Evolutionary conservation across 768 basidiomycete species (phyloP), one percentile per base, ranked within the genome.

Genomic region (Phanerochaete carnosa): DNA sequence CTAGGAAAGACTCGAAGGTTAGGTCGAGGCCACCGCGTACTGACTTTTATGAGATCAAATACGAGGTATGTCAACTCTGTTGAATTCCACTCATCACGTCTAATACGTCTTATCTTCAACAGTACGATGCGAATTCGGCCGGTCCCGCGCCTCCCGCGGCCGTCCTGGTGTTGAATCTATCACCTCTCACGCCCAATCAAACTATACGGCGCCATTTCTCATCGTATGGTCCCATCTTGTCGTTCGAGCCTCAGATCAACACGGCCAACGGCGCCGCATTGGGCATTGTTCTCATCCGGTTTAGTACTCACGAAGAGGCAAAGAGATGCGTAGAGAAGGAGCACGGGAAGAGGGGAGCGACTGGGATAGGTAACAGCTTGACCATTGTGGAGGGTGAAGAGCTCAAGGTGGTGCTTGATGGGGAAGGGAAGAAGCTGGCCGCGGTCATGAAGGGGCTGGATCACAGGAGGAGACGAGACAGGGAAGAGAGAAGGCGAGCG

Each of bases 181-280:
- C 88, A 0, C 85, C 87, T 0, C 76, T 97, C 28, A 89, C 88
- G 2, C 83, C 92, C 1, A 82, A 81, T 45, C 75, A 80, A 33
- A 77, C 83, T 39, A 83, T 97, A 56, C 82, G 85, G 25, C 79
- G 83, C 3, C 83, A 89, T 68, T 88, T 96, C 68, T 69, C 78
- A 5, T 62, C 75, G 9, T 79, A 89, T 68, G 95, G 94, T 1
- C 69, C 75, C 16, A 76, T 95, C 59, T 58, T 75, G 6, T 80
- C 85, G 2, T 86, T 92, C 59, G 92, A 95, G 59, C 81, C 87
- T 12, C 90, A 94, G 67, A 83, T 90, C 60, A 90, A 96, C 74
- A 80, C 82, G 59, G 79, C 81, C 54, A 92, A 86, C n/a, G 95
- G 94, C 2, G 87, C 84, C 52, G 83, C 88, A 1, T 81, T 97